Evolutionary conservation across 805 yeast species (phyloP).

Genomic region (Metschnikowia arizonensis): DNA sequence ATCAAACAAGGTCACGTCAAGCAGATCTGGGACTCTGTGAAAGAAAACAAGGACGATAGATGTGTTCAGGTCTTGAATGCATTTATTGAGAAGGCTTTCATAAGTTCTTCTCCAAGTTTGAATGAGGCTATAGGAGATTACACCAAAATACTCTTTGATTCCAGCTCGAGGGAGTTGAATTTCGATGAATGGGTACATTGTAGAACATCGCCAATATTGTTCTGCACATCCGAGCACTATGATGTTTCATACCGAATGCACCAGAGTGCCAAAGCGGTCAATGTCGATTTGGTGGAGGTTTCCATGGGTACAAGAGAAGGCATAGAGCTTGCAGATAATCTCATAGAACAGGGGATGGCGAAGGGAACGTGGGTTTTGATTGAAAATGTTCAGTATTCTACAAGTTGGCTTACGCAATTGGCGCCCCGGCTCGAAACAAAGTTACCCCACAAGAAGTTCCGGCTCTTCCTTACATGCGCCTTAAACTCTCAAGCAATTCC

Average conservation of each 20-base stretch:
- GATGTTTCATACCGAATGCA: slow-evolving; percentile 63
- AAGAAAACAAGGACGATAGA: background rate
- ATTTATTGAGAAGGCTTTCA: slow-evolving; percentile 1
- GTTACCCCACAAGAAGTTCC: slow-evolving; percentile 33
- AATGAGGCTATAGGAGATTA: background rate
- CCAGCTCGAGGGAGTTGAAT: background rate
- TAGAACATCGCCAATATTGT: slow-evolving; percentile 37
- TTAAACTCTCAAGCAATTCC: slow-evolving; percentile 45
- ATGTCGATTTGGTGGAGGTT: slow-evolving; percentile 36
- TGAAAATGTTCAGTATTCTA: slow-evolving; percentile 77
- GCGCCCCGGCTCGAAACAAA: slow-evolving; percentile 42
- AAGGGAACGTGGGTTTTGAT: slow-evolving; percentile 67
- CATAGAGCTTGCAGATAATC: slow-evolving; percentile 49
- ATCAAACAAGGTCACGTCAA: background rate
- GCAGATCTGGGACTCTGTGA: background rate
- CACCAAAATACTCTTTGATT: background rate
- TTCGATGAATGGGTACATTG: slow-evolving; percentile 8
- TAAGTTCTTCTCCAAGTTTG: background rate
- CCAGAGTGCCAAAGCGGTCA: slow-evolving; percentile 33
- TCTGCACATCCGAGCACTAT: slow-evolving; percentile 56
- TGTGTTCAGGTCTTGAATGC: background rate
- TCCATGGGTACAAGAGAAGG: slow-evolving; percentile 79
- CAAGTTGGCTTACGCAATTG: slow-evolving; percentile 55
- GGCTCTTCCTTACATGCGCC: slow-evolving; percentile 64
- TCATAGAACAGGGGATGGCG: slow-evolving; percentile 44